Percentiles rank a stretch among this genome's conserved stretches.
Conservation (phyloP, 257 asterid species). For the Capsicum baccatum region DNA sequence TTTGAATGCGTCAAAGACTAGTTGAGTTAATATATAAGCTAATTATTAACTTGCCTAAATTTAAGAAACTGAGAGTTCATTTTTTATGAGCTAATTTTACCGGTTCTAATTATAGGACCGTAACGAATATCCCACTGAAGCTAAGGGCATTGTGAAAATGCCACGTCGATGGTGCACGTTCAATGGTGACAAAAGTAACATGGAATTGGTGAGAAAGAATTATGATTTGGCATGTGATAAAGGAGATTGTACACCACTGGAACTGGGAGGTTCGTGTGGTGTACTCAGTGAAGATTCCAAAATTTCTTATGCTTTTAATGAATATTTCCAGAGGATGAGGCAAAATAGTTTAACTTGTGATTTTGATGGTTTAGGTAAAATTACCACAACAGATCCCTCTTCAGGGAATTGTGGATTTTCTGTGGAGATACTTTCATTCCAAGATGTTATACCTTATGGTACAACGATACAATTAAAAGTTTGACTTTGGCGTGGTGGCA, state of each 20-base stretch:
- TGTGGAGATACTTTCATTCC: constrained; percentile 25
- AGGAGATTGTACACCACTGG: constrained; percentile 51
- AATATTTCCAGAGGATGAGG: constrained; percentile 43
- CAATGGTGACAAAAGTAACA: background rate
- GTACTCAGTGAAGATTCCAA: constrained; percentile 28
- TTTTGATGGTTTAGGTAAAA: too few species aligned
- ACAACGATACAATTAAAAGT: background rate
- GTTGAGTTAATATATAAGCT: background rate
- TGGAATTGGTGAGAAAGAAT: background rate
- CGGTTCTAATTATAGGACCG: constrained; percentile 31
- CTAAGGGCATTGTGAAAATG: constrained; percentile 43
- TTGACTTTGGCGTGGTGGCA: background rate
- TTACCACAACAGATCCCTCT: too few species aligned
- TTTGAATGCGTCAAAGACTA: background rate
- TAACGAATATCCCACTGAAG: constrained; percentile 43
- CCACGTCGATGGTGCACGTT: constrained; percentile 47
- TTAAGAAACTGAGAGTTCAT: background rate
- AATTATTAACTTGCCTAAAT: background rate
- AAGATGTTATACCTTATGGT: background rate
- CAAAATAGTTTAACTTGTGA: constrained; percentile 28
- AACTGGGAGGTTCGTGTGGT: constrained; percentile 50
- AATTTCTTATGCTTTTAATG: constrained; percentile 60
- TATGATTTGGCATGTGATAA: constrained; percentile 29
- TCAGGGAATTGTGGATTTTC: constrained; percentile 34
- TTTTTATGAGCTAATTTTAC: background rate